Evolutionary conservation across 2,329 filamentous ascomycete genomes (phyloP).

Genomic region (Alternaria sp.): DNA sequence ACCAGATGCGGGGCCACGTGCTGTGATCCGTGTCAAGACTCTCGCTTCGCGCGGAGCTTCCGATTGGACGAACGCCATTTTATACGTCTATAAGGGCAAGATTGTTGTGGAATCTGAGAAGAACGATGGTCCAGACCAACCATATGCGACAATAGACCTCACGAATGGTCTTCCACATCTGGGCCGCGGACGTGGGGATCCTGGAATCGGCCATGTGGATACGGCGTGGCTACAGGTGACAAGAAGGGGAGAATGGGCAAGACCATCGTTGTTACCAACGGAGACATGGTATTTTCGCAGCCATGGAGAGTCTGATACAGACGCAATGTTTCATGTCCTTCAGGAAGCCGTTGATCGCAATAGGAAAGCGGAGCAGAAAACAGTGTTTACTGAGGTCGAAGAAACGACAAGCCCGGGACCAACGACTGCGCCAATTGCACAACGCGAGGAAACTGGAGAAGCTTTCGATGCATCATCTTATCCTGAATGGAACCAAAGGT

Average conservation of each 20-base stretch:
- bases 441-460: fast-evolving
- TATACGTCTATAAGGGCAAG: neutral
- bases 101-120: neutral
- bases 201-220: no score
- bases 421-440: neutral
- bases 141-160: neutral
- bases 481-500: no score
- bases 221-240: no score
- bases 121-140: fast-evolving
- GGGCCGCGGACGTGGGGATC: no score
- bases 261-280: no score
- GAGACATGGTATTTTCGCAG: constrained; percentile 4
- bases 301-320: neutral
- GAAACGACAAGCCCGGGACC: neutral
- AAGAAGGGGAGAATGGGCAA: no score
- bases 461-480: neutral
- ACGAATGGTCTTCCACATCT: no score
- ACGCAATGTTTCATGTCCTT: constrained; percentile 10
- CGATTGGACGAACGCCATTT: neutral
- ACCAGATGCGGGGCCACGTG: neutral
- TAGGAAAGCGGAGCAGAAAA: no score
- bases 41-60: no score
- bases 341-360: neutral
- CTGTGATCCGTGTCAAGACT: neutral
- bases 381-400: no score